Evolutionary conservation across 2,329 filamentous ascomycete species (phyloP), one percentile per base, ranked within the genome.

Genomic region (Claviceps arundinis): DNA sequence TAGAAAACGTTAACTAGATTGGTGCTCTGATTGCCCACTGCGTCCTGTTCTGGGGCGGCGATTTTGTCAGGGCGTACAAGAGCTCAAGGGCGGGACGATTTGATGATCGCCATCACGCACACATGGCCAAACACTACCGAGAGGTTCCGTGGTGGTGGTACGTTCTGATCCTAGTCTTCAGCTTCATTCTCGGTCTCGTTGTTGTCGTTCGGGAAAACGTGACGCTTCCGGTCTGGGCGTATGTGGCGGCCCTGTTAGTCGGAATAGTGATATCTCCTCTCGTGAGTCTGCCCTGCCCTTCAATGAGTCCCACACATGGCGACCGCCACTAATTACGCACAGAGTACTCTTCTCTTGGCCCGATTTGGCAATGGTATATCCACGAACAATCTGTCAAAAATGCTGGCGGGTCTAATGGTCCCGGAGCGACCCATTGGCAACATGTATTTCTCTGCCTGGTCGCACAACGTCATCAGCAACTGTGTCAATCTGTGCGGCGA

Each of bases 401-500:
- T 79, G 75, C 54, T 80, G 47, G 76, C 70, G 0, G 76, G 76
- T 49, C 64, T 77, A 3, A 62, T 75, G 53, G 56, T 78, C 2
- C 76, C 76, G 1, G 72, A 69, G 1, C 70, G 71, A 1, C 76
- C 76, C 0, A 57, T 79, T 4, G 76, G 74, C 2, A 79, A 79
- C 61, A 76, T 79, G 73, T 79, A 78, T 60, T 79, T 79, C 59
- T 73, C 76, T 7, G 72, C 72, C 11, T 80, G 76, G 76, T 80
- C 76, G 1, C 77, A 81, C 62, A 77, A 73, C 40, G 73, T 80
- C 48, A 78, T 81, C 48, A 13, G 52, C 2, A 76, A 76, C 48
- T 64, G 69, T 0, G 72, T 80, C 45, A 73, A 65, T 51, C 64
- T 81, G 6, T 74, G 68, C 40, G 73, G 70, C 47, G 75, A 79